phyloP scores from a whole-genome alignment of 441 rosid genomes.

The Erodium chrysanthum region DNA sequence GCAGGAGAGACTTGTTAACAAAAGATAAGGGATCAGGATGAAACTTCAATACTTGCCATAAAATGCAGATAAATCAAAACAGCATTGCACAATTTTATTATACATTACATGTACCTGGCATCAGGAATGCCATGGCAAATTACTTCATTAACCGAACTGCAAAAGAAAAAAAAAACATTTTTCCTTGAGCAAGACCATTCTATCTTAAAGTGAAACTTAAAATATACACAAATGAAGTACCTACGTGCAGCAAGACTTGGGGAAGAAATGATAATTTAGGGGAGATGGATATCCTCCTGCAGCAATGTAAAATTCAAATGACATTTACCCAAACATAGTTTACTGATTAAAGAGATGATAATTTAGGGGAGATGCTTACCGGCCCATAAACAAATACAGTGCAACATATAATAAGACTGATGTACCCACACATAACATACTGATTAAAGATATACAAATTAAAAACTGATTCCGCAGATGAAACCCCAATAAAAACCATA shows the following conservation, averaged over 20 bases:
- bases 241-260: constrained; percentile 99
- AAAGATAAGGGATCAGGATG: constrained; percentile 3
- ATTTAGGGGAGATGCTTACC: constrained; percentile 5
- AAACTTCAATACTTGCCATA: neutral
- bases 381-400: neutral
- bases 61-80: neutral
- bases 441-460: neutral
- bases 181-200: neutral
- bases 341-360: constrained; percentile 86
- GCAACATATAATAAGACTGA: neutral
- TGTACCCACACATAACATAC: neutral
- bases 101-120: constrained; percentile 49
- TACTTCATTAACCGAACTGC: constrained; percentile 92
- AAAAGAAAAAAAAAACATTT: constrained; percentile 18
- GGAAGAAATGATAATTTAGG: constrained; percentile 85
- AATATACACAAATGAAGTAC: constrained; percentile 38
- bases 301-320: constrained; percentile 18
- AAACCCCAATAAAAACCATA: constrained; percentile 23
- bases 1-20: neutral
- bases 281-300: constrained; percentile 98
- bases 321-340: no score
- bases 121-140: constrained; percentile 99
- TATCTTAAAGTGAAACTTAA: neutral
- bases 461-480: neutral
- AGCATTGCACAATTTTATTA: neutral